Evolutionary conservation across 192 early-diverging fungal genomes (phyloP), one percentile per base, ranked within the genome.

Genomic region (Coemansia asiatica): DNA sequence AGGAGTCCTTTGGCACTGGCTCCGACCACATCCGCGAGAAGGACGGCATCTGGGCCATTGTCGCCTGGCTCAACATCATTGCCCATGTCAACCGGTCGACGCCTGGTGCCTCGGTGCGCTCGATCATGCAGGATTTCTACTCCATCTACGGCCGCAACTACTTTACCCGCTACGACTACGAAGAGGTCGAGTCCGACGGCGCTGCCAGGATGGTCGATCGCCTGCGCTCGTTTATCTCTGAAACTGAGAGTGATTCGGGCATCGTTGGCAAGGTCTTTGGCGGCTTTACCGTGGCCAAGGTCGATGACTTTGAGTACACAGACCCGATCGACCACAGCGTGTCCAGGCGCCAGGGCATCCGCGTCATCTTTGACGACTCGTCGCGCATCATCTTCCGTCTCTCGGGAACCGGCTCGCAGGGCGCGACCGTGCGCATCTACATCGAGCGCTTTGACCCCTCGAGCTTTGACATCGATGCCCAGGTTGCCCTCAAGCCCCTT

Each of bases 11-110:
- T 78, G 97, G 97, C 56, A 98, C 97, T 15, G 97, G 97, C 57
- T 96, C 95, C 0, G 95, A 97, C 80, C 95, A 97, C 61, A 96
- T 98, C 58, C 94, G 97, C 57, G 97, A 98, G 73, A 98, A 98
- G 84, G 97, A 98, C 82, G 97, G 97, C 51, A 77, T 98, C 57
- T 98, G 97, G 97, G 97, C 97, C 23, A 79, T 97, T 53, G 72
- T 98, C 85, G 94, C 95, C 6, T 98, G 97, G 97, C 87, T 97
- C 53, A 93, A 93, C 71, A 97, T 98, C 71, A 82, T 97, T 61
- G 95, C 95, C 26, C 61, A 82, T 47, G 88, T 75, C 48, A 90
- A 85, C 76, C 73, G 88, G 71, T 74, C 77, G 31, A 84, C 85
- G 46, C 80, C 81, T 2, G 69, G 67, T 4, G 73, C 83, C 2